Base-by-base conservation (phyloP, 192 early-diverging fungal genomes). In the Bifiguratus adelaidae region DNA sequence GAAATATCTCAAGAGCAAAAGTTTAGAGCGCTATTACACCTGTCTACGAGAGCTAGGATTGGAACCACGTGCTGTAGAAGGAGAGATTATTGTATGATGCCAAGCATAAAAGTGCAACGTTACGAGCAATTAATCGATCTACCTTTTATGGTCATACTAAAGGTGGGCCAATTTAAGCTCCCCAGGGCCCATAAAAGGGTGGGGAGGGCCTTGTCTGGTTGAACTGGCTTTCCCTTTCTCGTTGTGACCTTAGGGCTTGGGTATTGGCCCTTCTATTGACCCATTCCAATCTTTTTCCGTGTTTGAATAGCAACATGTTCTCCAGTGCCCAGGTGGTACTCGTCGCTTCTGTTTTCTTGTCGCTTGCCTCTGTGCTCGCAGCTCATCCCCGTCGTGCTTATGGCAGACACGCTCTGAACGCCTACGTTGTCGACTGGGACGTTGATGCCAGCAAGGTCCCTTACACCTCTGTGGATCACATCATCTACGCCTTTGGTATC, bases 1-100 rank as follows among this genome's bases (percentile, higher is more conserved):
- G 22, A 88, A 86, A 65, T 97, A 98, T 63, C 71, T 98, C 27
- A 81, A 89, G 67, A 74, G 79, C 45, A 59, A 74, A 52, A 60
- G 70, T 42, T 61, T 78, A 8, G 71, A 70, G 48, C 71, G 82
- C 66, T 89, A 86, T 61, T 73, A 78, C 38, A 28, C 60, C 38
- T 83, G 81, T 44, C 63, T 89, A 11, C 74, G 82, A 48, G 64
- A 76, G 41, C 67, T 89, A 29, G 86, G 86, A 3, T 56, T 89
- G 38, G 73, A 80, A 30, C 76, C 74, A 41, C 76, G 70, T 68
- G 77, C 60, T 34, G 74, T 63, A 37, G 73, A 71, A 65, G 79
- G 70, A 27, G 74, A 79, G 65, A 79, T 79, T 50, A 66, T 71
- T 30, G 43, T 76, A 32, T 79, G 68, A 64, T n/a, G n/a, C n/a